Percentiles rank a stretch among this genome's conserved stretches.
These are phyloP conservation scores for Nitzschia sp. DNA, from an alignment of 108 stramenopile species.

Conservation along the genomic window DNA sequence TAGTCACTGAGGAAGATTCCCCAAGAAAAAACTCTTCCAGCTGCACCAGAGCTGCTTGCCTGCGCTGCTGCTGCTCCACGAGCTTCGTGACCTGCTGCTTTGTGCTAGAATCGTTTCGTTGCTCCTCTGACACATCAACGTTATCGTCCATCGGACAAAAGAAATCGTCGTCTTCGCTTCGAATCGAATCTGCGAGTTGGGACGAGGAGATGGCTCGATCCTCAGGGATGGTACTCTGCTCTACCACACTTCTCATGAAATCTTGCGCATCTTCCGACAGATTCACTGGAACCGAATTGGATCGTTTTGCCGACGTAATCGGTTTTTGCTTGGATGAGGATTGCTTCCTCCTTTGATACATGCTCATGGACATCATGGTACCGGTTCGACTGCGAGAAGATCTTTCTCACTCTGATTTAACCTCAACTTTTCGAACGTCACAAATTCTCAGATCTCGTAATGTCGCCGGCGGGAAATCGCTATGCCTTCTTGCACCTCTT, in stretches of 20 bases:
- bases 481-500: no score
- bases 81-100: not conserved
- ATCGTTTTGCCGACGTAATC: not conserved
- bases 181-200: not conserved
- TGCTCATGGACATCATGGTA: conserved; percentile 13
- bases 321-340: not conserved
- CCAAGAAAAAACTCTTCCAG: conserved; percentile 23
- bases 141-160: conserved; percentile 16
- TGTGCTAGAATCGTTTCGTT: not conserved
- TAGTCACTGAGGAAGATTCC: not conserved
- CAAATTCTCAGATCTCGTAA: no score
- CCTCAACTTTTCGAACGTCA: no score
- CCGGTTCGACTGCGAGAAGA: no score
- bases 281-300: conserved; percentile 7
- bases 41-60: not conserved
- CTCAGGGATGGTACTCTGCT: not conserved
- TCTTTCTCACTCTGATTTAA: no score
- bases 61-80: not conserved
- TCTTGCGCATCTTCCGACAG: conserved; percentile 5
- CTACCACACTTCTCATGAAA: not conserved
- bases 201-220: not conserved
- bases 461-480: no score
- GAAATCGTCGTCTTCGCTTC: not conserved
- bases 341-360: not conserved
- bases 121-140: not conserved